Base-by-base conservation (phyloP, 2,329 filamentous ascomycete species). In the Aspergillus fumigatus region DNA sequence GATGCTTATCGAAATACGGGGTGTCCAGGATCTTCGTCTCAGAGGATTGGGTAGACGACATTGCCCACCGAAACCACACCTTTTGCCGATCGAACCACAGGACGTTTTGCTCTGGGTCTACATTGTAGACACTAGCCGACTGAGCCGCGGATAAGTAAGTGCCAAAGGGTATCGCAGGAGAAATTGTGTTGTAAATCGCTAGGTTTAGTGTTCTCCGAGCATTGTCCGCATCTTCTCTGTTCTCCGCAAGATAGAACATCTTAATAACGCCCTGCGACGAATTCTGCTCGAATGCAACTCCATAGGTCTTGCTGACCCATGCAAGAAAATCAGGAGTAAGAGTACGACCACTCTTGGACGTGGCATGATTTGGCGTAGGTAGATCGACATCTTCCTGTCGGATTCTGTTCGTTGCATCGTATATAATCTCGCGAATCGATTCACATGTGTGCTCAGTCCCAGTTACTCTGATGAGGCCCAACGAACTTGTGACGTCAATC, bases 11-110 rank as follows among this genome's bases (percentile, higher is more conserved):
- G 27, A 72, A 72, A 17, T 70, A 63, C 1, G 65, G 66, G 14
- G 63, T 62, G 40, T 63, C 52, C 1, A 60, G 52, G 1, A 50
- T 49, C 41, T 59, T 61, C 43, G 58, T 55, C 32, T 60, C 62
- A n/a, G 55, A 55, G 19, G 60, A 47, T 51, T 68, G 64, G 17
- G 60, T 55, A 17, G 67, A 61, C 8, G 67, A 62, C 56, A 69
- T 67, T 38, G 65, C 65, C 75, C 74, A 77, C 55, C 75, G 67
- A 58, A 74, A 68, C 74, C 74, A 77, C 32, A 62, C 47, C 25
- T 67, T 69, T 50, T 67, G 60, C 25, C 67, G 64, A 50, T 75
- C 66, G 48, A 69, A 61, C 65, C 70, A 73, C 9, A 69, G 63
- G 9, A 65, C 58, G 53, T 59, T 65, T 26, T 57, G 50, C 7